A percentile compares a stretch with the other conserved stretches of the same genome.
Evolutionary conservation across 1,139 yeast species (phyloP).

Genomic region (Pneumocystis murina): DNA sequence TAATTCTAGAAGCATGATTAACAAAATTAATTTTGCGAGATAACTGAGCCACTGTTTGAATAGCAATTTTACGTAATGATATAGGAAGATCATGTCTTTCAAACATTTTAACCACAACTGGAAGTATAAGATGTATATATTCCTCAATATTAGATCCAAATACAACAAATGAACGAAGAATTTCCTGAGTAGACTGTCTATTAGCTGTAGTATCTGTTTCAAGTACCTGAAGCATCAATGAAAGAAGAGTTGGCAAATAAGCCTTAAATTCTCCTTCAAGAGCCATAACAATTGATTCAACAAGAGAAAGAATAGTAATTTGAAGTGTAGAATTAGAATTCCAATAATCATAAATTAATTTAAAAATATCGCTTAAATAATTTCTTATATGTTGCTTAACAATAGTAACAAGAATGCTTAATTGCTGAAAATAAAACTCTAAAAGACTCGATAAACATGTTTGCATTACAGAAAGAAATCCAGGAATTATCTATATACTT

Average conservation of each 20-base stretch:
- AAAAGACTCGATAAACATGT: conserved; percentile 68
- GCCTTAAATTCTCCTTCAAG: conserved; percentile 84
- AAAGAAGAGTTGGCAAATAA: conserved; percentile 63
- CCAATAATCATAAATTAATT: conserved; percentile 62
- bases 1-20: conserved; percentile 81
- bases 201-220: conserved; percentile 61
- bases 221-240: conserved; percentile 58
- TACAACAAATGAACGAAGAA: conserved; percentile 71
- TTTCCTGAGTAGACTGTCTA: conserved; percentile 51
- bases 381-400: conserved; percentile 87
- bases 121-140: conserved; percentile 69
- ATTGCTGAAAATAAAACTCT: conserved; percentile 79
- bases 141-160: conserved; percentile 85
- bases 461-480: conserved; percentile 71
- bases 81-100: conserved; percentile 45
- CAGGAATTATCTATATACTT: conserved; percentile 48
- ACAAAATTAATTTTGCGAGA: conserved; percentile 58
- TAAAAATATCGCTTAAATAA: conserved; percentile 62
- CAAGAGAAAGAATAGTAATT: conserved; percentile 60
- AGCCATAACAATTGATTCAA: conserved; percentile 74
- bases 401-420: conserved; percentile 62
- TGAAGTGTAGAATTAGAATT: conserved; percentile 41
- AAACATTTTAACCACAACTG: conserved; percentile 66
- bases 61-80: conserved; percentile 51
- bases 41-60: conserved; percentile 70